A percentile compares a stretch with the other conserved stretches of the same genome.
Evolutionary conservation across 192 early-diverging fungal genomes (phyloP).

Genomic region (Umbelopsis ramanniana): DNA sequence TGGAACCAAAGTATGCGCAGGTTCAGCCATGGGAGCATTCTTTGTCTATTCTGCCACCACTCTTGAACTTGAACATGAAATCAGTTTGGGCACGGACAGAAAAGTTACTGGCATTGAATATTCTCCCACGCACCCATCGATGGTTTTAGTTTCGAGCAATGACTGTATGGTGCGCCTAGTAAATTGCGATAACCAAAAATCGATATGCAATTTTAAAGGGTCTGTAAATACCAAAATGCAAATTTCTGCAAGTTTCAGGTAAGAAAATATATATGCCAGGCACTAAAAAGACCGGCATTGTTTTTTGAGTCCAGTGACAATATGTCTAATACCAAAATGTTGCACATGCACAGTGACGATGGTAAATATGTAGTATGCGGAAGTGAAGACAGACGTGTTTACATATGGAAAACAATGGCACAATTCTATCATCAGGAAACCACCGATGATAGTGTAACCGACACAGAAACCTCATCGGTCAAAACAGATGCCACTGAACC

Average conservation of each 20-base stretch:
- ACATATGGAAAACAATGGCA: conserved; percentile 64
- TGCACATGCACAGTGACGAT: conserved; percentile 51
- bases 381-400: conserved; percentile 76
- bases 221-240: conserved; percentile 66
- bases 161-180: conserved; percentile 82
- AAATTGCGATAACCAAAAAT: conserved; percentile 68
- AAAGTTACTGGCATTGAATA: conserved; percentile 83
- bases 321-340: too few relatives aligned
- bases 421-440: conserved; percentile 4
- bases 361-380: conserved; percentile 79
- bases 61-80: conserved; percentile 70
- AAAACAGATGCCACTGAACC: conserved; percentile 11
- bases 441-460: conserved; percentile 19
- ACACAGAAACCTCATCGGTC: conserved; percentile 20
- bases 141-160: conserved; percentile 71
- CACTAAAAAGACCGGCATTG: not conserved
- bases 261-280: not conserved
- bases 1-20: conserved; percentile 69
- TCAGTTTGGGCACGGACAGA: conserved; percentile 56
- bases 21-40: conserved; percentile 73
- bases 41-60: conserved; percentile 80
- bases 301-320: too few relatives aligned
- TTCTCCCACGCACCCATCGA: conserved; percentile 52
- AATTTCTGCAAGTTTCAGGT: conserved; percentile 71
- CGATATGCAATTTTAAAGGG: conserved; percentile 80